Percentiles rank a stretch among this genome's conserved stretches.
phyloP scores from a whole-genome alignment of 164 flowering plant genomes.

The Umbilicus rupestris region DNA sequence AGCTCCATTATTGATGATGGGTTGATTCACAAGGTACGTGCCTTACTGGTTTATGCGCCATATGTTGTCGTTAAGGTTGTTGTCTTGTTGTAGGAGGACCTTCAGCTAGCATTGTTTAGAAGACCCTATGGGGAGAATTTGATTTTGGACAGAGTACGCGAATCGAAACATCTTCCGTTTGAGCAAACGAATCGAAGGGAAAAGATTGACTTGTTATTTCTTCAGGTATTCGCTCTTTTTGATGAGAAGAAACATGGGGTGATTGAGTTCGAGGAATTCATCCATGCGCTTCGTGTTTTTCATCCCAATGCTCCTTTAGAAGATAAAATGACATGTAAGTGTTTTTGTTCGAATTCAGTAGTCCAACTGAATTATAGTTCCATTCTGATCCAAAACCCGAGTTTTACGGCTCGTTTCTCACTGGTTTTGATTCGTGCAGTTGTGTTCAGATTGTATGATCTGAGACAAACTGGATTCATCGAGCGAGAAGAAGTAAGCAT shows the following conservation, averaged over 20 bases:
- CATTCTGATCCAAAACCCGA: no score
- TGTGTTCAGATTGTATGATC: slow-evolving; percentile 64
- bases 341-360: background rate
- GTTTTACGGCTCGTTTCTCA: background rate
- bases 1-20: slow-evolving; percentile 68
- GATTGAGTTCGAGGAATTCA: slow-evolving; percentile 78
- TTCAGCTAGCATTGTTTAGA: slow-evolving; percentile 61
- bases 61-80: background rate
- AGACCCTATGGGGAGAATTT: slow-evolving; percentile 48
- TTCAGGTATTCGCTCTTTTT: slow-evolving; percentile 68
- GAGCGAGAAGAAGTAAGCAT: slow-evolving; percentile 65
- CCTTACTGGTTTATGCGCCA: background rate
- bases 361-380: no score
- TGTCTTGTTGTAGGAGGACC: slow-evolving; percentile 48
- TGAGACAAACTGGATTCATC: slow-evolving; percentile 65
- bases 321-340: slow-evolving; percentile 61
- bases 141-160: slow-evolving; percentile 63
- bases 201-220: background rate
- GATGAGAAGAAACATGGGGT: slow-evolving; percentile 60
- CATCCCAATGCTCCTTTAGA: slow-evolving; percentile 58
- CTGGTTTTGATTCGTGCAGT: slow-evolving; percentile 36
- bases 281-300: slow-evolving; percentile 53
- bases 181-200: background rate
- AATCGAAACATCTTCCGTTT: background rate
- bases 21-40: slow-evolving; percentile 58